A percentile compares a stretch with the other conserved stretches of the same genome.
These are phyloP conservation scores for Mortierella sp. DNA, from an alignment of 371 early-diverging fungal genomes.

Conservation along the genomic window DNA sequence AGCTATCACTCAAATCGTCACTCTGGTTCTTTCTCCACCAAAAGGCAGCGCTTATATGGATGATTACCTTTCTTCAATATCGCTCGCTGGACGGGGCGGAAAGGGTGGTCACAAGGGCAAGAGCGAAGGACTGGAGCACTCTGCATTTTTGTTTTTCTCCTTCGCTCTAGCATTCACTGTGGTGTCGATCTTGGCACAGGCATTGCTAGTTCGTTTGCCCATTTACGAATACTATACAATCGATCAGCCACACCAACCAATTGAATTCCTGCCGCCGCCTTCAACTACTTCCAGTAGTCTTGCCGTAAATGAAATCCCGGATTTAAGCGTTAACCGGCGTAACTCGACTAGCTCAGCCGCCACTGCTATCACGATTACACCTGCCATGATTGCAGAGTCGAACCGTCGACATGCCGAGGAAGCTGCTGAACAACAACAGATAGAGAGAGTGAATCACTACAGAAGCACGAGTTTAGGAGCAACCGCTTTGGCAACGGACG, in stretches of 20 bases:
- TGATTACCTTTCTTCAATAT: slow-evolving; percentile 2
- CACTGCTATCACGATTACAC: slow-evolving; percentile 40
- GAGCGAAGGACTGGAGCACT: slow-evolving; percentile 56
- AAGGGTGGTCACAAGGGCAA: slow-evolving; percentile 20
- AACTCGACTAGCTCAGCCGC: slow-evolving; percentile 34
- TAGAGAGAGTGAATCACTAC: slow-evolving; percentile 34
- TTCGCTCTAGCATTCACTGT: slow-evolving; percentile 64
- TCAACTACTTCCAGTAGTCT: slow-evolving; percentile 9
- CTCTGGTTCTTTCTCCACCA: slow-evolving; percentile 56
- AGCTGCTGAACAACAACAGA: slow-evolving; percentile 7
- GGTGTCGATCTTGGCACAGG: slow-evolving; percentile 62
- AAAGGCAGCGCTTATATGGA: slow-evolving; percentile 30
- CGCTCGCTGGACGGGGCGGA: slow-evolving; percentile 15
- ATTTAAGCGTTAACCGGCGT: slow-evolving; percentile 25
- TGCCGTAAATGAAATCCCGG: background rate
- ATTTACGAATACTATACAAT: slow-evolving; percentile 65
- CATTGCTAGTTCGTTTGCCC: slow-evolving; percentile 59
- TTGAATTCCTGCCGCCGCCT: slow-evolving; percentile 42
- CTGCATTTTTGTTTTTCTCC: slow-evolving; percentile 73
- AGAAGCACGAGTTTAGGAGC: slow-evolving; percentile 48
- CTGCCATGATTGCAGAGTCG: slow-evolving; percentile 43
- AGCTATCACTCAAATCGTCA: slow-evolving; percentile 67
- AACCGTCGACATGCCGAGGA: slow-evolving; percentile 40
- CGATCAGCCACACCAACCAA: slow-evolving; percentile 42
- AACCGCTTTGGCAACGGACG: slow-evolving; percentile 40